These are phyloP conservation scores for Cystofilobasidium capitatum DNA, from an alignment of 768 basidiomycete genomes.

Conservation along the genomic window DNA sequence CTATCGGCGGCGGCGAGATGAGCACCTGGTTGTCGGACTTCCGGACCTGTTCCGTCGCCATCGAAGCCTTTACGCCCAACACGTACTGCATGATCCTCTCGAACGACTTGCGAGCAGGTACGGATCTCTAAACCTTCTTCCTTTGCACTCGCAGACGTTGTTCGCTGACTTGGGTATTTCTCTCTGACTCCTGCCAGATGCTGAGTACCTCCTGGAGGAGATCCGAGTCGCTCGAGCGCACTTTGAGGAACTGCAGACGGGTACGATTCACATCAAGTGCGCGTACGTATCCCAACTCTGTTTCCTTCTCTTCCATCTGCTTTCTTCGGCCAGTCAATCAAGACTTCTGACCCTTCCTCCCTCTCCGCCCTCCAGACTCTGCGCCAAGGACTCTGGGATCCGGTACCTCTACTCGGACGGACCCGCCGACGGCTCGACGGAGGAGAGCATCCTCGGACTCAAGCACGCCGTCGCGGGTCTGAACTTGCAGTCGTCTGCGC, in stretches of 20 bases:
- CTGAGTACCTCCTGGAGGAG: slow-evolving; percentile 11
- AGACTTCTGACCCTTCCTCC: not conserved
- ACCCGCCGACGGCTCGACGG: not conserved
- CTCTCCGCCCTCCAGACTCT: not conserved
- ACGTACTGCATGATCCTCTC: slow-evolving; percentile 27
- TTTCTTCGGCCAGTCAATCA: not conserved
- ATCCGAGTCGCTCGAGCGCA: slow-evolving; percentile 18
- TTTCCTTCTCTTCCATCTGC: not conserved
- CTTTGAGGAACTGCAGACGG: slow-evolving; percentile 22
- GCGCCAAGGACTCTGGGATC: slow-evolving; percentile 6
- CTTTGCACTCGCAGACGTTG: not conserved
- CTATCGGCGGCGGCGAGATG: slow-evolving; percentile 2
- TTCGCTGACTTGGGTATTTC: not conserved
- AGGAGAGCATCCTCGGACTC: not conserved
- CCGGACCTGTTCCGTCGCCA: slow-evolving; percentile 21
- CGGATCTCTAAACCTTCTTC: not conserved
- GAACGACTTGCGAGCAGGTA: slow-evolving; percentile 19
- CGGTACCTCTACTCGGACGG: slow-evolving; percentile 2
- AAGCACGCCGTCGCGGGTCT: slow-evolving; percentile 1
- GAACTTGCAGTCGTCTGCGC: not conserved
- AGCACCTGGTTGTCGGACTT: slow-evolving; percentile 22
- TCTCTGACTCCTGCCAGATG: not conserved
- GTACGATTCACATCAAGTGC: slow-evolving; percentile 16
- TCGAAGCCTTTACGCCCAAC: slow-evolving; percentile 18
- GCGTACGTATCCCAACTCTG: slow-evolving; percentile 4